These are phyloP conservation scores for Trichoderma virens DNA, from an alignment of 495 filamentous ascomycete genomes.

Conservation along the genomic window DNA sequence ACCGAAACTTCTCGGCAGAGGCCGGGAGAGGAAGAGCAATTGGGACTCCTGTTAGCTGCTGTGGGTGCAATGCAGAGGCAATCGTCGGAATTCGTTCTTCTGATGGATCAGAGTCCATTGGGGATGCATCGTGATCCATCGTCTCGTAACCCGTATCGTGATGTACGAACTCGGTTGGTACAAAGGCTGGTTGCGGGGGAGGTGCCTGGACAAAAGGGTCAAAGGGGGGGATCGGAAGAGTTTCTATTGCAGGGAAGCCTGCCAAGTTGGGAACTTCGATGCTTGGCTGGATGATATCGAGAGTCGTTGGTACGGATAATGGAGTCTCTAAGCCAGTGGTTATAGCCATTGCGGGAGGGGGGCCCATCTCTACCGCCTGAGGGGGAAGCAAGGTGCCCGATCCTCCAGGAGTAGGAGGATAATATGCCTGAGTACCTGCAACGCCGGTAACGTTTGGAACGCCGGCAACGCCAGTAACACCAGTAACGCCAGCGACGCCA, in stretches of 20 bases:
- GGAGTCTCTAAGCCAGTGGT: slow-evolving; percentile 65
- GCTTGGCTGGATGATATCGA: slow-evolving; percentile 47
- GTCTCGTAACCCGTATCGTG: slow-evolving; percentile 69
- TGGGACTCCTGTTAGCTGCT: slow-evolving; percentile 30
- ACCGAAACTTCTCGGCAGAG: slow-evolving; percentile 69
- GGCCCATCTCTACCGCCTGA: slow-evolving; percentile 85
- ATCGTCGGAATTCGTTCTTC: slow-evolving; percentile 42
- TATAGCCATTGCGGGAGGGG: slow-evolving; percentile 50
- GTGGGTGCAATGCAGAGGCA: slow-evolving; percentile 25
- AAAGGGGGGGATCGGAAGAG: slow-evolving; percentile 63
- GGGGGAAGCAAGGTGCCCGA: slow-evolving; percentile 73
- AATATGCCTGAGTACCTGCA: slow-evolving; percentile 64
- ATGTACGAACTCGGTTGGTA: slow-evolving; percentile 73
- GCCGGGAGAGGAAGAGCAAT: slow-evolving; percentile 32
- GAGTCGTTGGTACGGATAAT: slow-evolving; percentile 66
- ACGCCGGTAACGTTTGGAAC: not conserved
- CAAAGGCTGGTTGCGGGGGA: slow-evolving; percentile 53
- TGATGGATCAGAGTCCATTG: slow-evolving; percentile 42
- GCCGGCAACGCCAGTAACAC: not conserved
- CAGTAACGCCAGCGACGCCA: not conserved
- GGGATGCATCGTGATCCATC: slow-evolving; percentile 64
- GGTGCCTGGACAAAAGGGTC: slow-evolving; percentile 63
- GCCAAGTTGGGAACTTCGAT: slow-evolving; percentile 48
- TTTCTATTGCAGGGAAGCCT: slow-evolving; percentile 48
- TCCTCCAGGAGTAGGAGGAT: slow-evolving; percentile 82